Conservation (phyloP, 106 monocot species). For the Phalaenopsis aphrodite region DNA sequence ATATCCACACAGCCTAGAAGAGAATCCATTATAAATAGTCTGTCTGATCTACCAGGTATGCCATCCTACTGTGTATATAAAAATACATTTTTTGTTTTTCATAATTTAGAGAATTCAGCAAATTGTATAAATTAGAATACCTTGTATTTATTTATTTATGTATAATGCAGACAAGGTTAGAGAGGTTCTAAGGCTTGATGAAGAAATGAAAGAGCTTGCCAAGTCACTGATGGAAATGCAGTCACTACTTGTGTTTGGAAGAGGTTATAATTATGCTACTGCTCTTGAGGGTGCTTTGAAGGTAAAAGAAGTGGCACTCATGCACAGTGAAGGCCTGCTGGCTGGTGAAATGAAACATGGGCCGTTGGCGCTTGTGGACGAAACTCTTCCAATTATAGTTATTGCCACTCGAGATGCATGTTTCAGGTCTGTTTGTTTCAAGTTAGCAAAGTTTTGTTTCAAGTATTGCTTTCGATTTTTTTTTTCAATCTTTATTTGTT, state of each 20-base stretch:
- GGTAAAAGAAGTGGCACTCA: constrained; percentile 93
- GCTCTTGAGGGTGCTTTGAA: constrained; percentile 94
- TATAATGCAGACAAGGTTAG: constrained; percentile 41
- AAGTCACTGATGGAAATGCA: constrained; percentile 58
- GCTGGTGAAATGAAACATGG: constrained; percentile 99
- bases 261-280: constrained; percentile 95
- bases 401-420: constrained; percentile 83
- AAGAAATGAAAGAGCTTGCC: constrained; percentile 82
- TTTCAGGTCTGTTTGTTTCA: constrained; percentile 54
- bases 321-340: constrained; percentile 96
- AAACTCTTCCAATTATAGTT: constrained; percentile 87
- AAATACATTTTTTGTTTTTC: background rate
- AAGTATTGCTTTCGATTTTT: background rate
- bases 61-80: background rate
- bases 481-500: too few relatives aligned
- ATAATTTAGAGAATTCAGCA: too few relatives aligned
- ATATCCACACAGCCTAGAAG: constrained; percentile 66
- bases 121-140: background rate
- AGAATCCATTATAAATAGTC: constrained; percentile 47
- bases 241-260: constrained; percentile 90
- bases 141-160: background rate
- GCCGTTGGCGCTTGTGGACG: constrained; percentile 93
- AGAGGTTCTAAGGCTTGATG: constrained; percentile 75
- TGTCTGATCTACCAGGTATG: constrained; percentile 64
- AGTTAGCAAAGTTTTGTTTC: background rate